These are phyloP conservation scores for Ascochyta rabiei DNA, from an alignment of 2,329 filamentous ascomycete species.

Conservation along the genomic window DNA sequence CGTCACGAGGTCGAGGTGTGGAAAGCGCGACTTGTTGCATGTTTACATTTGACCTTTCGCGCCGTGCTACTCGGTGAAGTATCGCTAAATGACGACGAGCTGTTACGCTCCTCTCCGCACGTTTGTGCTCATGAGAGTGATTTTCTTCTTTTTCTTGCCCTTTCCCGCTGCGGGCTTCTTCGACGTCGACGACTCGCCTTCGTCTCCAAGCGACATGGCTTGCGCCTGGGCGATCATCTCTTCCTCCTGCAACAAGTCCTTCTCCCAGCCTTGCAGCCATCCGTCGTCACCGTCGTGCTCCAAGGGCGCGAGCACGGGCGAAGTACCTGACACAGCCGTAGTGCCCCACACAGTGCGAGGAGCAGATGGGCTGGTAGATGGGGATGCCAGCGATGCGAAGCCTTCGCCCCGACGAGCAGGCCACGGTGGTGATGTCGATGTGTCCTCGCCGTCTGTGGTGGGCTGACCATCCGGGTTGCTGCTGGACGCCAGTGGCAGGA, in stretches of 20 bases:
- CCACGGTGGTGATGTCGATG: conserved; percentile 56
- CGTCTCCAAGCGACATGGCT: conserved; percentile 43
- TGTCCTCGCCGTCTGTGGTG: conserved; percentile 39
- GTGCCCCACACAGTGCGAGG: conserved; percentile 94
- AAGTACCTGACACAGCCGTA: conserved; percentile 63
- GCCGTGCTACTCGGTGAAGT: conserved; percentile 32
- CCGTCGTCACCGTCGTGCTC: conserved; percentile 68
- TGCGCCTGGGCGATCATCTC: conserved; percentile 58
- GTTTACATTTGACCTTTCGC: conserved; percentile 30
- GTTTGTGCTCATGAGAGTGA: conserved; percentile 71
- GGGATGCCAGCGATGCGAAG: conserved; percentile 73
- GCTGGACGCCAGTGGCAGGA: conserved; percentile 47
- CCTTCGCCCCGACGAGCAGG: conserved; percentile 59
- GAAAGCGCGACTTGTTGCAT: conserved; percentile 6
- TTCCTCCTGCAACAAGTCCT: conserved; percentile 70
- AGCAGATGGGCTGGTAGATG: conserved; percentile 80
- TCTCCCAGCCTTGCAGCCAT: conserved; percentile 85
- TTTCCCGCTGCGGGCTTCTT: conserved; percentile 54
- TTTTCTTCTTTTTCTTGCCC: conserved; percentile 72
- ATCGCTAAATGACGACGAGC: conserved; percentile 12
- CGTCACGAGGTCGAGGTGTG: not conserved
- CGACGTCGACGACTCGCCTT: conserved; percentile 15
- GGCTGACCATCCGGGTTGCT: conserved; percentile 33
- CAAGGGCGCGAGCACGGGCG: conserved; percentile 59
- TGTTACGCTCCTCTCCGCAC: conserved; percentile 60